Conservation (phyloP, 164 flowering plant genomes). For the Stephania yunnanensis region DNA sequence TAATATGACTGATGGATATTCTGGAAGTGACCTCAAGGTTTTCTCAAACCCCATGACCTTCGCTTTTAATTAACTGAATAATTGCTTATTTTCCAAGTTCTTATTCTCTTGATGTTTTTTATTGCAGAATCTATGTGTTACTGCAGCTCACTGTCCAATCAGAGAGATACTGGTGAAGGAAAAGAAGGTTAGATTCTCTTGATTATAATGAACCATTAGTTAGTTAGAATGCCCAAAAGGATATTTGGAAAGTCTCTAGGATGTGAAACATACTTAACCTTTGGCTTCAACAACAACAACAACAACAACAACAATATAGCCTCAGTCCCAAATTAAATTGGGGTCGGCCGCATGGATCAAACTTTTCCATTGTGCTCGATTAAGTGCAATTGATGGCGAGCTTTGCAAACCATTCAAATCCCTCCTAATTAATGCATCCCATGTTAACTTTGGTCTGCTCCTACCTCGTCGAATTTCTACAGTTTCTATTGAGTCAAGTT, state of each 20-base stretch:
- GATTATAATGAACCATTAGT: neutral
- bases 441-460: too few relatives aligned
- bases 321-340: too few relatives aligned
- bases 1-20: slow-evolving; percentile 87
- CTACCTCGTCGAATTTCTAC: too few relatives aligned
- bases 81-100: neutral
- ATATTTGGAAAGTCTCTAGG: neutral
- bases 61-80: neutral
- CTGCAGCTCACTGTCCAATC: slow-evolving; percentile 93
- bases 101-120: slow-evolving; percentile 8
- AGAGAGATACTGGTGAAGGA: slow-evolving; percentile 84
- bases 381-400: too few relatives aligned
- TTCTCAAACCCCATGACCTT: neutral
- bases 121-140: slow-evolving; percentile 84
- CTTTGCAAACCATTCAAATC: too few relatives aligned
- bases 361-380: too few relatives aligned
- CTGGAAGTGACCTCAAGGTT: slow-evolving; percentile 96
- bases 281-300: neutral
- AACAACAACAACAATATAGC: too few relatives aligned
- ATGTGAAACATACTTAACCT: neutral
- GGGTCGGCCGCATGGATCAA: too few relatives aligned
- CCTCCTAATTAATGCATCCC: too few relatives aligned
- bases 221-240: neutral
- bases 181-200: slow-evolving; percentile 52
- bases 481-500: too few relatives aligned